phyloP scores from a whole-genome alignment of 2,329 filamentous ascomycete species.

The Pseudopithomyces chartarum region DNA sequence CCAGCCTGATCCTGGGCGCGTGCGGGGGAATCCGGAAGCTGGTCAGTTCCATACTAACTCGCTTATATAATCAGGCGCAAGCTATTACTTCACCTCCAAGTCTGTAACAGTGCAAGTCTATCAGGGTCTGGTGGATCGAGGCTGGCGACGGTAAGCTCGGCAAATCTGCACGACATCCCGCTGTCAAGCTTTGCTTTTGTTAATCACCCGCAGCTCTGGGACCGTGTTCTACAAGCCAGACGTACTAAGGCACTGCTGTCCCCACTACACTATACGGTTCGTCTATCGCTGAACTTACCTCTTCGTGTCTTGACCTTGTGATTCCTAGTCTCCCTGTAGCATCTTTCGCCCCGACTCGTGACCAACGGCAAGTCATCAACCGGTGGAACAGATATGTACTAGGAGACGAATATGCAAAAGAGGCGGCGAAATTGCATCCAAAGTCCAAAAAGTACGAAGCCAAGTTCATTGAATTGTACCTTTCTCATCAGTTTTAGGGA shows the following conservation, averaged over 20 bases:
- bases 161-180: conserved; percentile 14
- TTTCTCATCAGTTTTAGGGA: conserved; percentile 44
- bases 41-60: conserved; percentile 19
- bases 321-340: conserved; percentile 65
- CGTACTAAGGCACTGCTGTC: conserved; percentile 81
- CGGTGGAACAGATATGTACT: conserved; percentile 74
- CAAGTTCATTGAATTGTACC: neutral
- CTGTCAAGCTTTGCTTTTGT: conserved; percentile 3
- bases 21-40: conserved; percentile 5
- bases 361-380: conserved; percentile 77
- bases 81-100: conserved; percentile 70
- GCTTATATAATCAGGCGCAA: conserved; percentile 62
- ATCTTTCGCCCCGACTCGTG: conserved; percentile 68
- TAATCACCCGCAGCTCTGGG: conserved; percentile 48
- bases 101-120: conserved; percentile 70
- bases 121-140: conserved; percentile 72
- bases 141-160: conserved; percentile 72
- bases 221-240: conserved; percentile 78
- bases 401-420: conserved; percentile 69
- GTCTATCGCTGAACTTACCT: conserved; percentile 1
- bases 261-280: conserved; percentile 79
- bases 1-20: neutral
- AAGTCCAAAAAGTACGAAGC: conserved; percentile 65
- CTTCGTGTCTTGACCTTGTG: conserved; percentile 6
- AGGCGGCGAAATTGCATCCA: conserved; percentile 67